A percentile compares a stretch with the other conserved stretches of the same genome.
These are phyloP conservation scores for Cordyceps cateniannulata DNA, from an alignment of 2,329 filamentous ascomycete species.

Conservation along the genomic window DNA sequence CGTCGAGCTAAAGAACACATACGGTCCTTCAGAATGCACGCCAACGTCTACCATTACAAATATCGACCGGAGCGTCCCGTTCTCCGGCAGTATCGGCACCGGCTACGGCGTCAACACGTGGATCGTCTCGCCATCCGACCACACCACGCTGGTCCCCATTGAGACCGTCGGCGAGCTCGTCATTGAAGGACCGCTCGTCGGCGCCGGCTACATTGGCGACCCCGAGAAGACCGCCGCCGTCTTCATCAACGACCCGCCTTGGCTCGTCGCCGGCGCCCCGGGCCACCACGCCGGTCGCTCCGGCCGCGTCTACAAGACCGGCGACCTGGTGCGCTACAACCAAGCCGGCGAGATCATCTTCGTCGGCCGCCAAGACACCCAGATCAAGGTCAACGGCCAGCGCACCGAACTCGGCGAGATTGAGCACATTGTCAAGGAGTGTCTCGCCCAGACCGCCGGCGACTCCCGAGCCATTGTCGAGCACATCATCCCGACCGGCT, in stretches of 20 bases:
- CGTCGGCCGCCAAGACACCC: slow-evolving; percentile 52
- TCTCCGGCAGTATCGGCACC: slow-evolving; percentile 13
- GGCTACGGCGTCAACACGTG: slow-evolving; percentile 19
- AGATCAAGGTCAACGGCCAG: slow-evolving; percentile 56
- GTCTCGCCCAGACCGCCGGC: slow-evolving; percentile 31
- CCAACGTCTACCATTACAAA: slow-evolving; percentile 32
- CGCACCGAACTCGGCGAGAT: slow-evolving; percentile 48
- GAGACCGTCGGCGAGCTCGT: slow-evolving; percentile 35
- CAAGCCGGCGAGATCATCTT: slow-evolving; percentile 33
- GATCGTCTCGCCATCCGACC: slow-evolving; percentile 31
- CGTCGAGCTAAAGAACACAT: slow-evolving; percentile 37
- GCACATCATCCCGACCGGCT: slow-evolving; percentile 37
- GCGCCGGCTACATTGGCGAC: slow-evolving; percentile 29
- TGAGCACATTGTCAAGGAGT: slow-evolving; percentile 35
- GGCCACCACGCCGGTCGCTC: slow-evolving; percentile 10
- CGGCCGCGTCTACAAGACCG: slow-evolving; percentile 36
- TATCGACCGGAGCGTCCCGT: slow-evolving; percentile 21
- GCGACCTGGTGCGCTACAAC: slow-evolving; percentile 38
- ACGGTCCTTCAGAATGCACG: slow-evolving; percentile 42
- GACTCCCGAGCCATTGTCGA: slow-evolving; percentile 37
- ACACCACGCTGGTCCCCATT: slow-evolving; percentile 19
- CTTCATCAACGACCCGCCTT: slow-evolving; percentile 9
- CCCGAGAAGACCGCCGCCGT: slow-evolving; percentile 13
- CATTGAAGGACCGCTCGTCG: slow-evolving; percentile 45
- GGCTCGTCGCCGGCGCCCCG: slow-evolving; percentile 1